Percentiles rank a stretch among this genome's conserved stretches.
Conservation (phyloP, 306 rosid species). For the Dalbergia cochinchinensis region DNA sequence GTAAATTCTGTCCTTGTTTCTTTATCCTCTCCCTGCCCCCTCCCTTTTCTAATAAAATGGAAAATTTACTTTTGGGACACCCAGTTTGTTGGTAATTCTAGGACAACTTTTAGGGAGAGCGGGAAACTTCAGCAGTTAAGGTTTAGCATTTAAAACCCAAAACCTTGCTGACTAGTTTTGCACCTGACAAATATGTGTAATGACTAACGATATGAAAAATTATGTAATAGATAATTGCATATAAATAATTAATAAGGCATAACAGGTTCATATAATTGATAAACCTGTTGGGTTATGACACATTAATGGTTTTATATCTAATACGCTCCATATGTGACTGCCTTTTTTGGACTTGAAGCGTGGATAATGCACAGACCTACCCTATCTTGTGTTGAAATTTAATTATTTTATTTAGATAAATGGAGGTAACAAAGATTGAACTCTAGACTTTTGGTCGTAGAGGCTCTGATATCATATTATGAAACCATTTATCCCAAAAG, state of each 20-base stretch:
- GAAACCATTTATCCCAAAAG: too few species aligned
- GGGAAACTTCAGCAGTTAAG: background rate
- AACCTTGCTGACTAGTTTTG: background rate
- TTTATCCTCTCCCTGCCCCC: background rate
- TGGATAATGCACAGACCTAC: too few species aligned
- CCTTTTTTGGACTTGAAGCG: too few species aligned
- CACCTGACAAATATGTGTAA: background rate
- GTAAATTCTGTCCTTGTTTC: slow-evolving; percentile 53
- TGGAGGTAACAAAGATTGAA: too few species aligned
- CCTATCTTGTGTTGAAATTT: too few species aligned
- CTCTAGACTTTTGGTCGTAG: too few species aligned
- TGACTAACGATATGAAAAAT: background rate
- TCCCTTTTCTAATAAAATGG: too few species aligned
- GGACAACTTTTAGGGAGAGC: background rate
- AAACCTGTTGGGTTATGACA: too few species aligned
- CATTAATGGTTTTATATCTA: too few species aligned
- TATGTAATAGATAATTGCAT: background rate
- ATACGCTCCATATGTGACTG: too few species aligned
- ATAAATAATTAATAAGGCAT: slow-evolving; percentile 16
- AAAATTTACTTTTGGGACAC: background rate
- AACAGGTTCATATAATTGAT: background rate
- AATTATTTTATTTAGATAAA: too few species aligned
- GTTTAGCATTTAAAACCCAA: background rate
- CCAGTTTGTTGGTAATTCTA: background rate
- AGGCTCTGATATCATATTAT: too few species aligned